These are phyloP conservation scores for Lentinus tigrinus DNA, from an alignment of 768 basidiomycete genomes.

Conservation along the genomic window DNA sequence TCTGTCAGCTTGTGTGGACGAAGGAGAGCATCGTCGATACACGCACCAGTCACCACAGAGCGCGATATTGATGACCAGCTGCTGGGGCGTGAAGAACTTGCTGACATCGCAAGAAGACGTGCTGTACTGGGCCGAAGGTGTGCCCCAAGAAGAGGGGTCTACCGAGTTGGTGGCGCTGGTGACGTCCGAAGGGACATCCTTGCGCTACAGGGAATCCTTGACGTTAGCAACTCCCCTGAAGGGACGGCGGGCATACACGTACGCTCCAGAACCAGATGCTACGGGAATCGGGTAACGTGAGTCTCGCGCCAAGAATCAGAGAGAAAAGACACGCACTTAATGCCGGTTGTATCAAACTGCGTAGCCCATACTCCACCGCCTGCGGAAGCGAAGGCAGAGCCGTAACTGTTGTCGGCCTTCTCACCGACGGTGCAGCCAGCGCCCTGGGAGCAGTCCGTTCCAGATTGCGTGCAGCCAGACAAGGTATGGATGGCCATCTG, in stretches of 20 bases:
- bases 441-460: slow-evolving; percentile 30
- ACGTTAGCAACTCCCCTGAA: not conserved
- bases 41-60: slow-evolving; percentile 52
- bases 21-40: not conserved
- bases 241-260: slow-evolving; percentile 7
- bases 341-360: slow-evolving; percentile 60
- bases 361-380: slow-evolving; percentile 68
- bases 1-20: not conserved
- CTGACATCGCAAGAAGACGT: slow-evolving; percentile 42
- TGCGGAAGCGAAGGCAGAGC: slow-evolving; percentile 38
- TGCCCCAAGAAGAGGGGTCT: slow-evolving; percentile 42
- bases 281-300: not conserved
- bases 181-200: slow-evolving; percentile 37
- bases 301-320: not conserved
- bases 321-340: slow-evolving; percentile 34
- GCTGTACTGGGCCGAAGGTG: slow-evolving; percentile 44
- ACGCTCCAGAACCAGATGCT: slow-evolving; percentile 55
- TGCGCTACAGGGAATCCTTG: slow-evolving; percentile 30
- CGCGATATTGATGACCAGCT: slow-evolving; percentile 55
- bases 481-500: slow-evolving; percentile 57
- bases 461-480: slow-evolving; percentile 32
- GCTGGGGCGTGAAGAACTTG: slow-evolving; percentile 45
- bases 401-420: slow-evolving; percentile 37
- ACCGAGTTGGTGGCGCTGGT: slow-evolving; percentile 33
- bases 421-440: slow-evolving; percentile 26